Conservation (phyloP, 495 filamentous ascomycete species). For the Penicillium chermesinum region DNA sequence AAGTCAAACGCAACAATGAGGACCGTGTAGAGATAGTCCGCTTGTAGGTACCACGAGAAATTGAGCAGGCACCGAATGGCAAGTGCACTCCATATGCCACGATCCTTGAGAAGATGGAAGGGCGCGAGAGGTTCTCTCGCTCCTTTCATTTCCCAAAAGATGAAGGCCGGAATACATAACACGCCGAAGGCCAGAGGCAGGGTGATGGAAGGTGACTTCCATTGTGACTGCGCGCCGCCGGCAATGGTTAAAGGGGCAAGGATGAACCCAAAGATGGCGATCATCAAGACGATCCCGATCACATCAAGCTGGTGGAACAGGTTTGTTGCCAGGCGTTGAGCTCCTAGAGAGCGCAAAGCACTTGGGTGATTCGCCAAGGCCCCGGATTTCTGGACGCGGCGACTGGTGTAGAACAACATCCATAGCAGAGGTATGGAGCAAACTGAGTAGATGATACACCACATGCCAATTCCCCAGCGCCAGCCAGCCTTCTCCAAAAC, state of each 20-base stretch:
- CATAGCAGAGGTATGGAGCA: conserved; percentile 3
- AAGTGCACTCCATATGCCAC: conserved; percentile 6
- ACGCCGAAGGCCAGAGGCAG: conserved; percentile 1
- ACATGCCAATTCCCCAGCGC: conserved; percentile 12
- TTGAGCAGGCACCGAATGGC: conserved; percentile 4
- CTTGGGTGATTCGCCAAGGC: background rate
- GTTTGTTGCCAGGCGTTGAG: background rate
- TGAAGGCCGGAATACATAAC: conserved; percentile 6
- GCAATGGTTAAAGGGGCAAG: conserved; percentile 10
- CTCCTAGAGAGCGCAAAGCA: background rate
- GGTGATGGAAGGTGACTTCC: conserved; percentile 3
- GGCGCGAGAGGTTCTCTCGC: conserved; percentile 4
- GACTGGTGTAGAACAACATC: conserved; percentile 2
- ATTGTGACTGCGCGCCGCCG: conserved; percentile 5
- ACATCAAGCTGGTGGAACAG: conserved; percentile 10
- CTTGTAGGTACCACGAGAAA: conserved; percentile 8
- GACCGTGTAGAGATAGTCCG: conserved; percentile 10
- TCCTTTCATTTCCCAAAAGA: conserved; percentile 5
- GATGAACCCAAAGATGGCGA: conserved; percentile 4
- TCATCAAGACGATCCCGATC: conserved; percentile 4
- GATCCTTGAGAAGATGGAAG: conserved; percentile 8
- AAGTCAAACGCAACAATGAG: conserved; percentile 11
- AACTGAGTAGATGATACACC: conserved; percentile 7
- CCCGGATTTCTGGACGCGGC: conserved; percentile 1
- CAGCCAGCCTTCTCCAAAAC: conserved; percentile 2